Evolutionary conservation across 345 rosid genomes (phyloP), one percentile per base, ranked within the genome.

Genomic region (Hypericum androsaemum): DNA sequence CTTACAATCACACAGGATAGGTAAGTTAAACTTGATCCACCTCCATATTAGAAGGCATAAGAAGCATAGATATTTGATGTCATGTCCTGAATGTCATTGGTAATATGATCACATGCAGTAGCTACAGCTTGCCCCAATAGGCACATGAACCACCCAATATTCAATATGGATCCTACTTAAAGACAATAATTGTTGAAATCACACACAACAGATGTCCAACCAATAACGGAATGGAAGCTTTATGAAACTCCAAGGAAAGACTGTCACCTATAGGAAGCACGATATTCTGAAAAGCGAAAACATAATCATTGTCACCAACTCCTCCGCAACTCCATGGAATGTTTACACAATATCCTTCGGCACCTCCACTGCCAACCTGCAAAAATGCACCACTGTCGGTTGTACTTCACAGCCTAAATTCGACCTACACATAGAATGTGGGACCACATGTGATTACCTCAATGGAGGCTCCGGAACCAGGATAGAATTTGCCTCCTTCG

Each of bases 321-420:
- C 94, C 97, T 38, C 94, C 83, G 22, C 94, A 72, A 60, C 86
- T 88, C 98, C 98, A 92, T n/a, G 98, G 98, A 58, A 92, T 55
- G 72, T 92, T 88, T 44, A 88, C 95, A 41, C 98, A 92, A 60
- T 74, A 83, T 41, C 98, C 98, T 74, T 88, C 96, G 50, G 88
- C 98, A 46, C 94, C 98, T 11, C 73, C 69, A 40, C 63, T 66
- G 65, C 98, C 98, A 67, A 85, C 79, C 98, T 92, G 66, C 58
- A 67, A 28, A 60, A 60, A 50, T 7, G 46, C 52, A 40, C 57
- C 38, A 54, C 35, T 14, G 5, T 17, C 12, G 43, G 32, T 22
- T 22, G 32, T 22, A 22, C 32, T 1, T 22, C 1, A 22, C 32
- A 46, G 16, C 43, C 11, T 53, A 12, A 10, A 10, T 51, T n/a